Evolutionary conservation across 129 eudicot genomes (phyloP).

Genomic region (Flaveria linearis): DNA sequence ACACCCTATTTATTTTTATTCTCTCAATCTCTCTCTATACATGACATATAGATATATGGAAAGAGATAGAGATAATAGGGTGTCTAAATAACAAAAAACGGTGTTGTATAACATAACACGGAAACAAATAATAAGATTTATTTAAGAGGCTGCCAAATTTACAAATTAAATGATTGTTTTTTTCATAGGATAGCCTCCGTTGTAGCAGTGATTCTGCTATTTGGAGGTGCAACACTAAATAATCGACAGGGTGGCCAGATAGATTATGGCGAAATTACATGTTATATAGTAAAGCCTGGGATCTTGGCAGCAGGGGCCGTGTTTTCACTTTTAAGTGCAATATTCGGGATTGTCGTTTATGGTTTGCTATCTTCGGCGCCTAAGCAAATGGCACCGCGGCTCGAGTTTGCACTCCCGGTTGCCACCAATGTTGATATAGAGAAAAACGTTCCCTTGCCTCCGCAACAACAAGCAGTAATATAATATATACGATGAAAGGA

Average conservation of each 20-base stretch:
- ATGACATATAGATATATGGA: too few relatives aligned
- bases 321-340: constrained; percentile 20
- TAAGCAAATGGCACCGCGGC: not conserved
- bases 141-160: too few relatives aligned
- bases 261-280: not conserved
- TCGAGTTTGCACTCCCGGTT: constrained; percentile 10
- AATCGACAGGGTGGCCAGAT: not conserved
- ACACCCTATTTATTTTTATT: too few relatives aligned
- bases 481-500: not conserved
- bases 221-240: constrained; percentile 8
- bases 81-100: too few relatives aligned
- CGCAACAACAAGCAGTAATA: not conserved
- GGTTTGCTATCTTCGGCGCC: constrained; percentile 19
- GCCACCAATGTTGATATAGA: constrained; percentile 7
- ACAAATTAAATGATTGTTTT: not conserved
- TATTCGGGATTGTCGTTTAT: constrained; percentile 27
- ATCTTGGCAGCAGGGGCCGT: constrained; percentile 30
- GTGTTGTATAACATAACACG: too few relatives aligned
- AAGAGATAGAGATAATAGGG: too few relatives aligned
- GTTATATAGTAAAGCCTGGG: constrained; percentile 23
- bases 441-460: not conserved
- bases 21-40: too few relatives aligned
- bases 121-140: too few relatives aligned
- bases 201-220: constrained; percentile 19
- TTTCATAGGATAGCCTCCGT: constrained; percentile 14